Conservation (phyloP, 352 stramenopile species). For the Hyphochytrium catenoides region DNA sequence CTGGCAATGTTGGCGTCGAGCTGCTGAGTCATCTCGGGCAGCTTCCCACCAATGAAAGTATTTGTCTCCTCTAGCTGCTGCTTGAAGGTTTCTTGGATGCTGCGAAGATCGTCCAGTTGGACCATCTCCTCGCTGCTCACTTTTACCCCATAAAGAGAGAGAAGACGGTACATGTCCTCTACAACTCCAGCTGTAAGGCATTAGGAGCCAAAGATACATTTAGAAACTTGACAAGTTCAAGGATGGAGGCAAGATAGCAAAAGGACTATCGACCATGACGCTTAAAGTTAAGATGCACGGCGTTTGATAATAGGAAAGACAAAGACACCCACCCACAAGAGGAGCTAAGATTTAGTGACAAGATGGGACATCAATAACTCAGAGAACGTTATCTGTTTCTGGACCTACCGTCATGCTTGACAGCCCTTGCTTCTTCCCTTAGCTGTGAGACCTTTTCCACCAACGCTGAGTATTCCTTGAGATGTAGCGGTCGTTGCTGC, state of each 20-base stretch:
- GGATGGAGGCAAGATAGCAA: conserved; percentile 1
- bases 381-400: no score
- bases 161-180: conserved; percentile 74
- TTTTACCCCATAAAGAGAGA: conserved; percentile 67
- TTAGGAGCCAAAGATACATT: not conserved
- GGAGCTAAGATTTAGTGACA: no score
- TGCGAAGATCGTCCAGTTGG: conserved; percentile 60
- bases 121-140: conserved; percentile 80
- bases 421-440: conserved; percentile 43
- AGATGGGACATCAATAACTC: no score
- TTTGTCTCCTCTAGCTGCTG: conserved; percentile 61
- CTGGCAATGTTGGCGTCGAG: conserved; percentile 75
- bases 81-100: conserved; percentile 58
- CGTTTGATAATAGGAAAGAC: no score
- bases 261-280: no score
- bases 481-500: conserved; percentile 43
- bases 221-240: conserved; percentile 1
- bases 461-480: conserved; percentile 74
- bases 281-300: no score
- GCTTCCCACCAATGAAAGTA: conserved; percentile 42
- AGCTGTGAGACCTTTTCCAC: conserved; percentile 45
- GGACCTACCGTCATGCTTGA: conserved; percentile 58
- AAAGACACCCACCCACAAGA: no score
- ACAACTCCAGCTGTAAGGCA: conserved; percentile 52
- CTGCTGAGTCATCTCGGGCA: conserved; percentile 71